A percentile compares a stretch with the other conserved stretches of the same genome.
phyloP scores from a whole-genome alignment of 495 filamentous ascomycete genomes.

The Oidiodendron maius region DNA sequence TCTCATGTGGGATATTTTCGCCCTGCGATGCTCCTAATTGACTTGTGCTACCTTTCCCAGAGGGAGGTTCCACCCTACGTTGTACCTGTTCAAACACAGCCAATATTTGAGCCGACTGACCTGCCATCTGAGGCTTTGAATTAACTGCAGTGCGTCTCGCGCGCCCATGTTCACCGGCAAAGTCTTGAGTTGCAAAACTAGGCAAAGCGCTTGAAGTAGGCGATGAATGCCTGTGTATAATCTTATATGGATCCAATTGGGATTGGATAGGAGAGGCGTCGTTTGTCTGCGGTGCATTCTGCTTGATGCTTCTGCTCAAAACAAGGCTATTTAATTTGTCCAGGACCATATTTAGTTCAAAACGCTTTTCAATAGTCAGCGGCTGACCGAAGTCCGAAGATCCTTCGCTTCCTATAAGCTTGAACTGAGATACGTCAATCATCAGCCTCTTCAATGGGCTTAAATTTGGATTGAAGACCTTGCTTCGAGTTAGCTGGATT shows the following conservation, averaged over 20 bases:
- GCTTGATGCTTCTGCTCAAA: not conserved
- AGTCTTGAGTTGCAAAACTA: conserved; percentile 15
- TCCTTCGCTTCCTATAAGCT: conserved; percentile 11
- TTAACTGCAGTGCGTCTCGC: no score
- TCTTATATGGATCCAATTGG: no score
- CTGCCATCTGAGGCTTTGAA: no score
- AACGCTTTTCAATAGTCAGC: not conserved
- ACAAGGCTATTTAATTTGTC: not conserved
- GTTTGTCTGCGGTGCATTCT: not conserved
- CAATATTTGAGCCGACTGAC: no score
- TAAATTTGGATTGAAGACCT: not conserved
- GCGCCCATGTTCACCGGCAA: no score
- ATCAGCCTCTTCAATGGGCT: not conserved
- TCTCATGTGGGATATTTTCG: no score
- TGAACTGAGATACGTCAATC: conserved; percentile 8
- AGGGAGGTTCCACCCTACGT: no score
- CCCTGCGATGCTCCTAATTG: no score
- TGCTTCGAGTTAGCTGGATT: not conserved
- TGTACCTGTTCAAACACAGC: no score
- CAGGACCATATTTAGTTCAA: not conserved
- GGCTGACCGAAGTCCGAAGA: conserved; percentile 6
- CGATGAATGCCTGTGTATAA: no score
- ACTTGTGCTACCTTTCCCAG: no score
- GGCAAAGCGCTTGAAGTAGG: no score
- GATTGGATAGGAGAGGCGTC: conserved; percentile 7